Conservation (phyloP, 225 moss, liverwort and hornwort species). For the Neckera pumila region DNA sequence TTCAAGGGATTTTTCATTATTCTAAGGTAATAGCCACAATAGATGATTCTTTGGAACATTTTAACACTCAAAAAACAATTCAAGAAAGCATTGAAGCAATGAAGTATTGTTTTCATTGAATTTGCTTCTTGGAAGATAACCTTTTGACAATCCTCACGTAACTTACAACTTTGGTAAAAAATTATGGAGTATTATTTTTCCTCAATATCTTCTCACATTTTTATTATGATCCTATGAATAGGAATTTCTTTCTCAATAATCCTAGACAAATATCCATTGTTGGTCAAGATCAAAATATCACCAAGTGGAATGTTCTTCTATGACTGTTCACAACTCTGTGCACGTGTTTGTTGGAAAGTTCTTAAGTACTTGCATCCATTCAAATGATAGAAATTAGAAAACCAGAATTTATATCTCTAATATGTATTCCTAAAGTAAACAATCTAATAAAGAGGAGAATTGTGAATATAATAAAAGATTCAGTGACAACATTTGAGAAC, state of each 20-base stretch:
- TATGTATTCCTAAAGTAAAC: too few relatives aligned
- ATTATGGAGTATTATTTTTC: neutral
- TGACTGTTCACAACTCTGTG: neutral
- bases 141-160: too few relatives aligned
- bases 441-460: neutral
- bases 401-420: neutral
- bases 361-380: rapidly evolving
- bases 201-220: rapidly evolving
- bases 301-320: neutral
- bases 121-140: too few relatives aligned
- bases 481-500: neutral
- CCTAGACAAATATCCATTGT: neutral
- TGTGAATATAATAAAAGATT: neutral
- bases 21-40: neutral
- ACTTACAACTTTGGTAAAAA: too few relatives aligned
- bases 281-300: neutral
- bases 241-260: neutral
- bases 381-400: neutral
- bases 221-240: neutral
- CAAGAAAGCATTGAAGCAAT: too few relatives aligned
- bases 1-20: neutral
- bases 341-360: neutral
- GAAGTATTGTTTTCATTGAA: too few relatives aligned
- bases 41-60: neutral
- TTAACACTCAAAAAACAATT: neutral